Conservation (phyloP, 805 yeast genomes). For the Candida insectorum region DNA sequence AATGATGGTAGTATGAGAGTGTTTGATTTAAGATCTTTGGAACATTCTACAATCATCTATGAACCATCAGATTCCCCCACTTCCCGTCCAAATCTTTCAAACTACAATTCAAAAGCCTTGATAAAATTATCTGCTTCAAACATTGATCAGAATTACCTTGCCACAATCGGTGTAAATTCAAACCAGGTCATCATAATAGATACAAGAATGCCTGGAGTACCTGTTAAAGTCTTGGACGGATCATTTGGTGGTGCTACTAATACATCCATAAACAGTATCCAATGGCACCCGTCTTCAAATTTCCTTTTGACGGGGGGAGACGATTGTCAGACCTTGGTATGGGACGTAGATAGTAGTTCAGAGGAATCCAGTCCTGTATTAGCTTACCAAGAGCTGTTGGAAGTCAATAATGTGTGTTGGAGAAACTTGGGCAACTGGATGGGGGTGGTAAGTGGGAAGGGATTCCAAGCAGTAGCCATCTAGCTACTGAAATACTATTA, state of each 20-base stretch:
- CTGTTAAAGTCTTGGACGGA: constrained; percentile 66
- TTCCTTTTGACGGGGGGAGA: constrained; percentile 62
- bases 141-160: constrained; percentile 76
- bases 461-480: constrained; percentile 59
- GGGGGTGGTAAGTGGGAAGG: constrained; percentile 68
- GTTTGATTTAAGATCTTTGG: constrained; percentile 83
- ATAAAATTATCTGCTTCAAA: constrained; percentile 76
- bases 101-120: constrained; percentile 50
- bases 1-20: constrained; percentile 94
- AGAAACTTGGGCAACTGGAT: constrained; percentile 71
- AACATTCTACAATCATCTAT: constrained; percentile 91
- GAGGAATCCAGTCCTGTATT: constrained; percentile 27
- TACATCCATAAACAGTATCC: constrained; percentile 65
- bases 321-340: constrained; percentile 68
- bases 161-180: constrained; percentile 74
- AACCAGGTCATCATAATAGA: constrained; percentile 69
- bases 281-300: constrained; percentile 81
- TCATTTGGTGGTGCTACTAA: constrained; percentile 46
- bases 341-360: constrained; percentile 42
- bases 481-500: too few relatives aligned
- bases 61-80: constrained; percentile 53
- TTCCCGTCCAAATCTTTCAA: constrained; percentile 1
- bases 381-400: constrained; percentile 61
- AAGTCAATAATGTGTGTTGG: constrained; percentile 80
- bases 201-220: constrained; percentile 83